Evolutionary conservation across 139 green algal genomes (phyloP).

Genomic region (Chlorella sp.): DNA sequence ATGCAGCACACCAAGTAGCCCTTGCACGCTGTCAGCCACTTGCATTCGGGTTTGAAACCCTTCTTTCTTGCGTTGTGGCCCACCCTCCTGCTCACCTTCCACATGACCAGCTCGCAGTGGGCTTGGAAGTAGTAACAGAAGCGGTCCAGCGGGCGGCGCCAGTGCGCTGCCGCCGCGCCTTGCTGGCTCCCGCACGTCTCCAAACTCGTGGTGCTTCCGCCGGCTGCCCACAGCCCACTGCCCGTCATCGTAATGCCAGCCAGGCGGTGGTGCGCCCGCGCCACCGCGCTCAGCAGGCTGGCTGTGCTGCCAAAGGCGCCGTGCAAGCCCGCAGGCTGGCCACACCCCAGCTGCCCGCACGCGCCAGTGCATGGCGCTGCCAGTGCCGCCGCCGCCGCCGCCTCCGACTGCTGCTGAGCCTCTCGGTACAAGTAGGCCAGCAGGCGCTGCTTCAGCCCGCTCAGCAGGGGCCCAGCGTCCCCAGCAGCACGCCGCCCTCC

Average conservation of each 20-base stretch:
- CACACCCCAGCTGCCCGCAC: neutral
- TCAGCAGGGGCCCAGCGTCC: neutral
- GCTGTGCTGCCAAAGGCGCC: conserved; percentile 7
- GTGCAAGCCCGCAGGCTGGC: neutral
- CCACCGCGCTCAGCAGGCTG: conserved; percentile 8
- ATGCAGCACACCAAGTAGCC: neutral
- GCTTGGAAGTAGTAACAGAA: conserved; percentile 40
- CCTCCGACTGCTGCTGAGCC: conserved; percentile 16
- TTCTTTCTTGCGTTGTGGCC: too few species aligned
- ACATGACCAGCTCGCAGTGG: conserved; percentile 33
- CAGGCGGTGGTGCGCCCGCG: neutral
- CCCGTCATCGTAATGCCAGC: too few species aligned
- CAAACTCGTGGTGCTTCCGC: conserved; percentile 5
- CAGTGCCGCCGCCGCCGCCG: neutral
- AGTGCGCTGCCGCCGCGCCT: neutral
- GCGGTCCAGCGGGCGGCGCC: conserved; percentile 29
- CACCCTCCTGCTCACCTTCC: conserved; percentile 14
- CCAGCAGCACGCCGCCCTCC: neutral
- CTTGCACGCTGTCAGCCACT: neutral
- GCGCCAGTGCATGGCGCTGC: neutral
- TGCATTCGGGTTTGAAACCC: too few species aligned
- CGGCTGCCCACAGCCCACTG: neutral
- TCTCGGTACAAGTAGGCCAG: conserved; percentile 37
- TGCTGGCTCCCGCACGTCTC: too few species aligned
- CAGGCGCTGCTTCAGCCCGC: conserved; percentile 48